Evolutionary conservation across 441 rosid species (phyloP), one percentile per base, ranked within the genome.

Genomic region (Adansonia madagascariensis): DNA sequence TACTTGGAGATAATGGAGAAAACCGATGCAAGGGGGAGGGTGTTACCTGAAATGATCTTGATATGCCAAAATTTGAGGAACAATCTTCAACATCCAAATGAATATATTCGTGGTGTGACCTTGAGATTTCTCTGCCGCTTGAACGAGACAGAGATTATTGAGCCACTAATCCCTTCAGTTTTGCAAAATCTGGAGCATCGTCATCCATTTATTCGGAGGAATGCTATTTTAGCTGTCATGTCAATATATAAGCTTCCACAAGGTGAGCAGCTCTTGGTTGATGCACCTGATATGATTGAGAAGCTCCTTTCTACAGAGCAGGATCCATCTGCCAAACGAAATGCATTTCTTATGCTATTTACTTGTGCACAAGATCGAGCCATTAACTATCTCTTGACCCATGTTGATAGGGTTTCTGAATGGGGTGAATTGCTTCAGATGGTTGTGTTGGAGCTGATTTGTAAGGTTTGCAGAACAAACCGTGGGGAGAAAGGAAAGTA

Each of bases 271-370:
- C 90, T 90, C 55, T 81, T 90, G 84, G 85, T 81, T 71, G 89
- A 87, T 80, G 94, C 94, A 18, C 94, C 92, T 35, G 92, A 90
- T 53, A 87, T 88, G 88, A 90, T 89, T 68, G 92, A 90, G 83
- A 90, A 88, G 79, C 86, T 83, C 78, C 88, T 90, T 63, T 78
- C 90, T n/a, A 80, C 89, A 4, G 97, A 92, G 85, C 94, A 87
- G 80, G 97, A 92, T 81, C 85, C 82, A 56, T 90, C 97, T 71
- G 88, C 93, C 27, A 93, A 90, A 87, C 83, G 98, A 71, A 94
- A 94, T 77, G 98, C 98, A 6, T 94, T 94, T 78, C 98, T 94
- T 67, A 93, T 94, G 98, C 97, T 93, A 59, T 94, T 94, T 80
- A 90, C 77, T 46, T 92, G 97, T 77, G 95, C 89, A 55, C 97